Evolutionary conservation across 306 rosid genomes (phyloP).

Genomic region (Sicyos edulis): DNA sequence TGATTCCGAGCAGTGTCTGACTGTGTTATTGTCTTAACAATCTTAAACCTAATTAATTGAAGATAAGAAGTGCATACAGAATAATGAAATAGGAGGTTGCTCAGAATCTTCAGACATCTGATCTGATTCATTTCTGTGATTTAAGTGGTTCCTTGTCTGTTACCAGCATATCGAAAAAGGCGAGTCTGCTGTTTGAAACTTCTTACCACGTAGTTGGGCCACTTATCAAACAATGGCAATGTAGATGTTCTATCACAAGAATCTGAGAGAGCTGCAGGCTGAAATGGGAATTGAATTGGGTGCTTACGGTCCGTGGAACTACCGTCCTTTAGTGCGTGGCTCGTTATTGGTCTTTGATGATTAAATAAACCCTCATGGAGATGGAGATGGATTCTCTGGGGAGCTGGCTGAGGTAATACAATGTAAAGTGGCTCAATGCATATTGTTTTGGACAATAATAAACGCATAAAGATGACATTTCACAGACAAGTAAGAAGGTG

Average conservation of each 20-base stretch:
- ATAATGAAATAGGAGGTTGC: not conserved
- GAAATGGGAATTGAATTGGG: not conserved
- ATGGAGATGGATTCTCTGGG: not conserved
- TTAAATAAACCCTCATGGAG: not conserved
- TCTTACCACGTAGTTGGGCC: not conserved
- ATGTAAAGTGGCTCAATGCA: slow-evolving; percentile 13
- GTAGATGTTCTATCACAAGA: slow-evolving; percentile 1
- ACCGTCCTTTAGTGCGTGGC: not conserved
- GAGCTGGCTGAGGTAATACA: slow-evolving; percentile 21
- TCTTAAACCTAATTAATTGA: not conserved
- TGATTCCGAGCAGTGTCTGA: slow-evolving; percentile 5
- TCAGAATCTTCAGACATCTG: slow-evolving; percentile 18
- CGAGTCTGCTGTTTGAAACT: not conserved
- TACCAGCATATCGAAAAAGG: not conserved
- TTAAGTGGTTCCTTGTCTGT: slow-evolving; percentile 7
- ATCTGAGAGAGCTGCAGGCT: not conserved
- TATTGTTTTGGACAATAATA: slow-evolving; percentile 5
- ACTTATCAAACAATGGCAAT: not conserved
- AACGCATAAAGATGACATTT: not conserved
- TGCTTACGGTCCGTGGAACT: slow-evolving; percentile 12
- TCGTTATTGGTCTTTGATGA: not conserved
- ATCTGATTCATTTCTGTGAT: slow-evolving; percentile 3
- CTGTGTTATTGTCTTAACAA: not conserved
- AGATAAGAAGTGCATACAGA: slow-evolving; percentile 3
- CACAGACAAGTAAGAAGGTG: not conserved